Conservation (phyloP, 208 protist species). For the Trichomonas gallinae region DNA sequence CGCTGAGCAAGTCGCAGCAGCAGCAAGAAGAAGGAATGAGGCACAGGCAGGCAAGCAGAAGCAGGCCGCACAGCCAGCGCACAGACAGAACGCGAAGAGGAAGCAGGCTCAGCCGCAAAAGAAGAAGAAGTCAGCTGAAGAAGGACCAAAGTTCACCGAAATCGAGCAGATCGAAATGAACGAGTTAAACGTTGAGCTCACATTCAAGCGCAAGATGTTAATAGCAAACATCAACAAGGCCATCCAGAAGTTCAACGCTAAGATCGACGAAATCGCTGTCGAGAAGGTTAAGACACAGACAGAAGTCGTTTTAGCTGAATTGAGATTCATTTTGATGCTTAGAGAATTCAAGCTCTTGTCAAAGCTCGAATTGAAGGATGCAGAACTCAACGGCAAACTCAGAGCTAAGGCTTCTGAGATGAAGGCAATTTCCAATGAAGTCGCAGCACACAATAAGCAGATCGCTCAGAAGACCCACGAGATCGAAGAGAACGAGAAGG, state of each 20-base stretch:
- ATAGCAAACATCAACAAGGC: background rate
- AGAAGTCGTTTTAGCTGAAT: background rate
- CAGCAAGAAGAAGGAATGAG: background rate
- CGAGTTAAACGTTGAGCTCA: background rate
- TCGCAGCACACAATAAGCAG: conserved; percentile 72
- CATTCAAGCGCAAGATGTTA: background rate
- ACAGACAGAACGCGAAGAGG: background rate
- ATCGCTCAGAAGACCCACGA: conserved; percentile 51
- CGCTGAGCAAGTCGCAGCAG: background rate
- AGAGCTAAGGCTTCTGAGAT: background rate
- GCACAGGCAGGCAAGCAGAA: background rate
- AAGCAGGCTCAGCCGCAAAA: background rate
- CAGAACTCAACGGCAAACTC: background rate
- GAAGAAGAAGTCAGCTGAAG: background rate
- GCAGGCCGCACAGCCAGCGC: background rate
- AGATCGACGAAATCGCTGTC: background rate
- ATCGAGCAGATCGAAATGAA: background rate
- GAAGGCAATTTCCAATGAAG: conserved; percentile 48
- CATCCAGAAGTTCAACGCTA: background rate
- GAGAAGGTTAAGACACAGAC: background rate
- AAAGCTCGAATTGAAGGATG: conserved; percentile 14
- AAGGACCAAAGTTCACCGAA: background rate
- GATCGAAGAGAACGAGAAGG: conserved; percentile 38
- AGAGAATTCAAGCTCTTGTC: background rate
- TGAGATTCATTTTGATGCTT: background rate